Base-by-base conservation (phyloP, 495 filamentous ascomycete genomes). In the Amniculicola lignicola region DNA sequence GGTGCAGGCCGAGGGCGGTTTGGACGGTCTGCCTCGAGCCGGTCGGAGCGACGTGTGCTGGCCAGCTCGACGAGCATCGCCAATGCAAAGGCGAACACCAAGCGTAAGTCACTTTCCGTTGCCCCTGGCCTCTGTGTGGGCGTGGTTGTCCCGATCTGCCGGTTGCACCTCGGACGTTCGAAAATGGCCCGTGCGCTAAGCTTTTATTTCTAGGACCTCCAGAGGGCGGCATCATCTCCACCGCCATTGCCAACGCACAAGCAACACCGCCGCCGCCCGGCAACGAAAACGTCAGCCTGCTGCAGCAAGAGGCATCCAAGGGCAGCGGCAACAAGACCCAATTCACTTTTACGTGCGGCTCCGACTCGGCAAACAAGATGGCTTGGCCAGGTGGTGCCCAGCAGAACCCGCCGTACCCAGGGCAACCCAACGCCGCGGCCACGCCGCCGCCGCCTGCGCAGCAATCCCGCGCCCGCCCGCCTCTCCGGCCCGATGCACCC, bases 271-370 rank as follows among this genome's bases (percentile, higher is more conserved):
- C 82, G 3, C 72, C 72, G 1, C 75, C 72, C 59, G 85, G 82
- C 3, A 78, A 84, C 54, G 85, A 86, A 61, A 90, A 90, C 63
- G 77, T 81, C 33, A 93, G 88, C 66, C 75, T 92, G 56, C 66
- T 93, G 35, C 83, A 88, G 37, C 86, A 88, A 63, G 80, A 85
- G 68, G 69, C 78, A 15, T 77, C 79, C 2, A 82, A 80, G 63
- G 67, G 74, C 2, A 82, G 77, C 24, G 74, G 81, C 19, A 79
- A 82, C 10, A 88, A 89, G 49, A 83, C 85, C 0, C 88, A 94
- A 59, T 96, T 96, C 63, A 95, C 90, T 14, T 96, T 96, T 68
- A 93, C 86, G 1, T 92, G 88, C 69, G 86, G 89, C 41, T 85
- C 87, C 1, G 85, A 89, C 61, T 81, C 83, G 16, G 77, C 79